phyloP scores from a whole-genome alignment of 805 yeast genomes.

The Pichia phayaonensis region DNA sequence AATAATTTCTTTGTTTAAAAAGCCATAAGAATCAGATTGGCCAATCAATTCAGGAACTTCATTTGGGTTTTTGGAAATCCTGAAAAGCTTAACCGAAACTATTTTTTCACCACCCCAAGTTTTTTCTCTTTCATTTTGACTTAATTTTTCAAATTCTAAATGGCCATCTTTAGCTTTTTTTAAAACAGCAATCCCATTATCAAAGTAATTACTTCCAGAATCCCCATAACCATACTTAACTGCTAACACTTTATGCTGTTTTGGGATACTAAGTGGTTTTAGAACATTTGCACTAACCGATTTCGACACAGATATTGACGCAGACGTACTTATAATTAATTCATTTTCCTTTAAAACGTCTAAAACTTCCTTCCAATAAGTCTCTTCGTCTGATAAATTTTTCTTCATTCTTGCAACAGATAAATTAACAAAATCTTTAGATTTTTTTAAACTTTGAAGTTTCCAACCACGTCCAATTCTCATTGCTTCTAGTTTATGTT shows the following conservation, averaged over 20 bases:
- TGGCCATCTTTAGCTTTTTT: conserved; percentile 41
- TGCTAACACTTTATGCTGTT: conserved; percentile 30
- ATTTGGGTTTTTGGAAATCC: conserved; percentile 11
- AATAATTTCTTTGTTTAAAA: not conserved
- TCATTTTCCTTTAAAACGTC: conserved; percentile 44
- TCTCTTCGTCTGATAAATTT: conserved; percentile 54
- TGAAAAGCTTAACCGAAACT: conserved; percentile 48
- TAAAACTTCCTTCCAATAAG: conserved; percentile 54
- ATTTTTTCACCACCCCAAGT: conserved; percentile 33
- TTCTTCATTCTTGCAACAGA: conserved; percentile 45
- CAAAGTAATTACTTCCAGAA: conserved; percentile 71
- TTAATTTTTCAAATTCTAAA: conserved; percentile 29
- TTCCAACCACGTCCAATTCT: conserved; percentile 77
- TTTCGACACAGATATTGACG: not conserved
- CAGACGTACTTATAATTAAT: conserved; percentile 50
- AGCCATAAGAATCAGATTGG: conserved; percentile 7
- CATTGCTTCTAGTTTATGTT: conserved; percentile 13
- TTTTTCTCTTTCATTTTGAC: conserved; percentile 30
- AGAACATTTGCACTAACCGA: not conserved
- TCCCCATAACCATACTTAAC: conserved; percentile 89
- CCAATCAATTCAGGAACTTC: conserved; percentile 8
- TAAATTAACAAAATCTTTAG: conserved; percentile 42
- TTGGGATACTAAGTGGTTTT: not conserved
- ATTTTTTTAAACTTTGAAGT: conserved; percentile 52
- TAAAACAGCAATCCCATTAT: conserved; percentile 69